Conservation (phyloP, 2,329 filamentous ascomycete genomes). For the Apiospora aurea region DNA sequence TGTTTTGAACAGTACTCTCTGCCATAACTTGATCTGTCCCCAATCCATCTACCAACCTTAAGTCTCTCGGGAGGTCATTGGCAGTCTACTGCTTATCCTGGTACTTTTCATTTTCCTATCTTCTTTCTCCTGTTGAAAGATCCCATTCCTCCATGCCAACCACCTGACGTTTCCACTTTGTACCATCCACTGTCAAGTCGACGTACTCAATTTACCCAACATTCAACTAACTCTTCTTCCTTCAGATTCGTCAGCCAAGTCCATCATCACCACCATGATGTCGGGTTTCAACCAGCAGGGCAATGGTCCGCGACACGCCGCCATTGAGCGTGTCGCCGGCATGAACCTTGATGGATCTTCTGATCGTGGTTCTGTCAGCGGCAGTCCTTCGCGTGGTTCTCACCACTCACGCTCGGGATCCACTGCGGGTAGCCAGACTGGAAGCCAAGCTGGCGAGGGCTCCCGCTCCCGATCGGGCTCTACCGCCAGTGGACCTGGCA, state of each 20-base stretch:
- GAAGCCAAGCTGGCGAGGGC: slow-evolving; percentile 22
- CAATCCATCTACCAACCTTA: background rate
- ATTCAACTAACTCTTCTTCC: slow-evolving; percentile 14
- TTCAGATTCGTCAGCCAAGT: background rate
- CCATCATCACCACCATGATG: slow-evolving; percentile 22
- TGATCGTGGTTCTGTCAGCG: slow-evolving; percentile 26
- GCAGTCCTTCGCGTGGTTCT: slow-evolving; percentile 20
- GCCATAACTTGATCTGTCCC: background rate
- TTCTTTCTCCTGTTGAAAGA: background rate
- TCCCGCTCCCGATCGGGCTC: slow-evolving; percentile 19
- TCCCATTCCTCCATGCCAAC: background rate
- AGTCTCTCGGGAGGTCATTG: background rate
- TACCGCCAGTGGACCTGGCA: slow-evolving; percentile 22
- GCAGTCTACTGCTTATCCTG: background rate
- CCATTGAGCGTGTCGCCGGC: slow-evolving; percentile 28
- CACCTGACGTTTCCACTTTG: background rate
- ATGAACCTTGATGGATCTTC: slow-evolving; percentile 35
- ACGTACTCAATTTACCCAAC: background rate
- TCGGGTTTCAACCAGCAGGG: slow-evolving; percentile 19
- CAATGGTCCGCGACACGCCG: slow-evolving; percentile 24
- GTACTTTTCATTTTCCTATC: background rate
- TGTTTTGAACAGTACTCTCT: background rate
- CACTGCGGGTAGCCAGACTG: slow-evolving; percentile 11
- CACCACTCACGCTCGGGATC: slow-evolving; percentile 25
- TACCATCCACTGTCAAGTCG: background rate